Base-by-base conservation (phyloP, 2,329 filamentous ascomycete genomes). In the Seiridium cupressi region DNA sequence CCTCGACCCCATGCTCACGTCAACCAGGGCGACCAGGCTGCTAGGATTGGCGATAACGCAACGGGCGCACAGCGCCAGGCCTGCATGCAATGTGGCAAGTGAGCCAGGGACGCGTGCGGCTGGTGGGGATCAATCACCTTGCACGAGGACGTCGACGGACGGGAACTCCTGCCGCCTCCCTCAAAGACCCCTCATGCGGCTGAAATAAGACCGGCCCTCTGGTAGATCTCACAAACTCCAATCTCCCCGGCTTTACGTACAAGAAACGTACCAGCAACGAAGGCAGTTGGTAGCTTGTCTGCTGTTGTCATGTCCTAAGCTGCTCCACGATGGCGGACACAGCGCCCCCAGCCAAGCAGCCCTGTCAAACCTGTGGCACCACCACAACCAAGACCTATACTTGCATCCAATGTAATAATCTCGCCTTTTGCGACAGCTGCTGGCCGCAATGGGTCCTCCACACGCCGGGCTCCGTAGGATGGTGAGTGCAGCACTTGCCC, bases 381-480 rank as follows among this genome's bases (percentile, higher is more conserved):
- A 59, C 48, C 18, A 13, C n/a, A 31, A 31, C 44, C 47, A 59
- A 44, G 38, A 54, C 40, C 5, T 59, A 44, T 46, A 59, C 47
- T 13, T 59, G 57, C 18, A 54, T 46, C 42, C 57, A 59, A 35
- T 59, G 57, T 40, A 59, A 59, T 31, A 59, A 59, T 38, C 49
- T 59, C 38, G 47, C 57, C 10, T 59, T 59, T 36, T 59, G 57
- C 57, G 49, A 59, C 32, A 26, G 8, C 11, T 59, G 57, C 31
- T 59, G 57, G 57, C 48, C 57, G 4, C 53, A 59, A 54, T 59
- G 57, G 57, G 32, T 59, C 9, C 77, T 62, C 7, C 60, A 62
- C 48, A 18, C 57, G 11, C 53, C 60, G 26, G 60, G 60, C 5
- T 48, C 51, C 4, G 60, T 62, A n/a, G 60, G 60, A n/a, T 62